Evolutionary conservation across 495 filamentous ascomycete species (phyloP), one percentile per base, ranked within the genome.

Genomic region (Ramalina peruviana): DNA sequence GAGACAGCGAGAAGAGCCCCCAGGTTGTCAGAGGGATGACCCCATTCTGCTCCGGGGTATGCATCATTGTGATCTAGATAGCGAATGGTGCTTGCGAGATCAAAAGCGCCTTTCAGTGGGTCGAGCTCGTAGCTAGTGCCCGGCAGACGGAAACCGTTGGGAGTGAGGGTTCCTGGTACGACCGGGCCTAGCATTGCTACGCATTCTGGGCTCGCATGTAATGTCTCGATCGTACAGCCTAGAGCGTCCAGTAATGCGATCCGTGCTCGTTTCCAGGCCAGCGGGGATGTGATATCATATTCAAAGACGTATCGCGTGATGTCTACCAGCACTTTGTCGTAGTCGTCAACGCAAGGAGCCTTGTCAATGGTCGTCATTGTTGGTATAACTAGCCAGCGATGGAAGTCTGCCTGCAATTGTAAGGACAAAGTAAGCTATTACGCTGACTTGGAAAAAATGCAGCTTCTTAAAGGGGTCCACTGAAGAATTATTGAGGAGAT

Each of bases 61-160:
- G 64, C 69, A 61, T 72, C 70, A 45, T 71, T 72, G 43, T 71
- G 68, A 52, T 72, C 71, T 17, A 71, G 55, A 52, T 72, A 71
- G 6, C 67, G 60, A 16, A 72, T 67, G 50, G 71, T 48, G 7
- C 61, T 50, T 3, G 67, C 66, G 27, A 73, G n/a, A 42, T 66
- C 62, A 40, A 72, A 73, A 6, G 68, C 62, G 2, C 69, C 69
- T 41, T 70, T 60, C 0, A 71, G 27, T 2, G 61, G 60, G 50
- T 72, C 68, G 2, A 70, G 43, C 4, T 55, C 23, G 16, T 59
- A 55, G 13, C 36, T 4, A 10, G 70, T 73, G 1, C 69, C 69
- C 1, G 70, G 70, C 1, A 73, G 44, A 26, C 53, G 54, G 54
- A 71, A 72, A 12, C 69, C 69, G 48, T 59, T 46, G 13, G 60